These are phyloP conservation scores for Tetrapisispora iriomotensis DNA, from an alignment of 805 yeast species.

Conservation along the genomic window DNA sequence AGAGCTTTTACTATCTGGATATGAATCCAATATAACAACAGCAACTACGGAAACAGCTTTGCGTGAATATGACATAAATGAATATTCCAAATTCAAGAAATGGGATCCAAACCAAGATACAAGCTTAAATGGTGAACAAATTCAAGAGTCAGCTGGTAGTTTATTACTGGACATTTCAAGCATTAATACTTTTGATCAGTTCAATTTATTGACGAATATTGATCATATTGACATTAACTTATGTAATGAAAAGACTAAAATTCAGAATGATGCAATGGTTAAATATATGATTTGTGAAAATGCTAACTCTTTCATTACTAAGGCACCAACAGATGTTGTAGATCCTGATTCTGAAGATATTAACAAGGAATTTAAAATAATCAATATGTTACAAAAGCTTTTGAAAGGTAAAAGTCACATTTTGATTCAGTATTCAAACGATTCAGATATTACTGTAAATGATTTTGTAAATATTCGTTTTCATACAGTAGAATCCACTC, in stretches of 20 bases:
- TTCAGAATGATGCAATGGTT: not conserved
- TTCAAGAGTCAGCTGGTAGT: not conserved
- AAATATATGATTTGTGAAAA: not conserved
- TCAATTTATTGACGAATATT: not conserved
- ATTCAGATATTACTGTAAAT: constrained; percentile 7
- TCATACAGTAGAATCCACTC: not conserved
- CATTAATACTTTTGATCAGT: not conserved
- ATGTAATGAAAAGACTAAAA: not conserved
- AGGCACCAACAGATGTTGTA: constrained; percentile 6
- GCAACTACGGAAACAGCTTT: too few species aligned
- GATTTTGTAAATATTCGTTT: constrained; percentile 19
- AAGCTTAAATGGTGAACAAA: not conserved
- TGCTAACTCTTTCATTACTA: not conserved
- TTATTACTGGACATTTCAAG: not conserved
- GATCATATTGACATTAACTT: not conserved
- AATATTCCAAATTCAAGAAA: not conserved
- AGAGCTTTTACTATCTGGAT: constrained; percentile 40
- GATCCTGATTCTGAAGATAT: constrained; percentile 52
- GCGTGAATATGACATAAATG: not conserved
- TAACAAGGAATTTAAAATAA: constrained; percentile 37
- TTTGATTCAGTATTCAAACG: constrained; percentile 20
- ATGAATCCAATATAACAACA: constrained; percentile 30
- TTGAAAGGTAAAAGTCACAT: constrained; percentile 40
- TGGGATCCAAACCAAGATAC: not conserved
- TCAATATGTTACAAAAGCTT: constrained; percentile 34